phyloP scores from a whole-genome alignment of 164 flowering plant genomes.

The Umbilicus rupestris region DNA sequence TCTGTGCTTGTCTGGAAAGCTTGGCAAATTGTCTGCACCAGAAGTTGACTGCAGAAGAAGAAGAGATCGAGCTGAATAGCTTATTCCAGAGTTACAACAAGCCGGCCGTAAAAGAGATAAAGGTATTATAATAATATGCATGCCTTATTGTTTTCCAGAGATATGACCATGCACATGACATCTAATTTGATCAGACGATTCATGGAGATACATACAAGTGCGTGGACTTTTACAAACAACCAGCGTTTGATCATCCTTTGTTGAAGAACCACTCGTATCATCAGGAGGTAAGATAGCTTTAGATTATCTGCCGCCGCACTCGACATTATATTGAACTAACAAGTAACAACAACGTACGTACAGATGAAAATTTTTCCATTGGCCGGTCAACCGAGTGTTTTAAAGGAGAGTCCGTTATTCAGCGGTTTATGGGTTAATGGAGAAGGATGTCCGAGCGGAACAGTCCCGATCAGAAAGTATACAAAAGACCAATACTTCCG shows the following conservation, averaged over 20 bases:
- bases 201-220: constrained; percentile 20
- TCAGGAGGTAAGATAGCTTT: constrained; percentile 3
- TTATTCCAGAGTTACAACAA: constrained; percentile 1
- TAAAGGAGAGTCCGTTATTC: not conserved
- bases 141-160: not conserved
- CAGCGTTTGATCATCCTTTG: constrained; percentile 18
- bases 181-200: constrained; percentile 4
- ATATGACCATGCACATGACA: too few relatives aligned
- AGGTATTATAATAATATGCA: not conserved
- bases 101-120: not conserved
- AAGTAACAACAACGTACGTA: not conserved
- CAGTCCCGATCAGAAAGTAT: constrained; percentile 12
- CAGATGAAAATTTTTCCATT: too few relatives aligned
- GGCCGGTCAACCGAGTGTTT: not conserved
- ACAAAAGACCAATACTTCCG: constrained; percentile 10
- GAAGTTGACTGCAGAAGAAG: not conserved
- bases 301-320: too few relatives aligned
- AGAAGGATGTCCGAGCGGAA: constrained; percentile 10
- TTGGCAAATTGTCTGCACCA: not conserved
- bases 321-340: too few relatives aligned
- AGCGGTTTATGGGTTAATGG: not conserved
- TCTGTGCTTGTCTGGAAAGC: not conserved
- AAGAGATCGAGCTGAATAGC: not conserved
- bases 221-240: constrained; percentile 20
- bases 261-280: constrained; percentile 12